Evolutionary conservation across 106 monocot species (phyloP).

Genomic region (Phalaenopsis aphrodite): DNA sequence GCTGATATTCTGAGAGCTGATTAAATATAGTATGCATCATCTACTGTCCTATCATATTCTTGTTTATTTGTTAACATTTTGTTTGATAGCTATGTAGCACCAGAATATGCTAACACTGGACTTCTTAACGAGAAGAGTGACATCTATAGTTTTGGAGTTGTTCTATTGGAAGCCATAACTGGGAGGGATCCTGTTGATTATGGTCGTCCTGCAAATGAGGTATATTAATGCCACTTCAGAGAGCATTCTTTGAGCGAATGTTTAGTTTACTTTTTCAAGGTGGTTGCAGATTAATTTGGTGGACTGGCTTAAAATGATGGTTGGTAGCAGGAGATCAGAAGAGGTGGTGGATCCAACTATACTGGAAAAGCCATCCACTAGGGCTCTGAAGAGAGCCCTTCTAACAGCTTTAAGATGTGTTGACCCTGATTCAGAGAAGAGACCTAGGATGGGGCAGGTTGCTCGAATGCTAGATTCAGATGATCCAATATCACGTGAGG

Average conservation of each 20-base stretch:
- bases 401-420: slow-evolving; percentile 39
- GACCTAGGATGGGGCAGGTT: slow-evolving; percentile 42
- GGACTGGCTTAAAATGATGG: slow-evolving; percentile 55
- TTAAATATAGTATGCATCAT: slow-evolving; percentile 1
- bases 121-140: slow-evolving; percentile 70
- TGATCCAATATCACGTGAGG: slow-evolving; percentile 30
- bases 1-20: not conserved
- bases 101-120: slow-evolving; percentile 73
- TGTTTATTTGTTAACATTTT: not conserved
- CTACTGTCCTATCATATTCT: not conserved
- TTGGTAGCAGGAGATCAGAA: slow-evolving; percentile 41
- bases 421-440: slow-evolving; percentile 45
- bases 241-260: not conserved
- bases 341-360: slow-evolving; percentile 43
- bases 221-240: slow-evolving; percentile 7
- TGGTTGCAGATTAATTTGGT: slow-evolving; percentile 37
- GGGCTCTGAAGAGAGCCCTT: slow-evolving; percentile 43
- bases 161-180: slow-evolving; percentile 60
- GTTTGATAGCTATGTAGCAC: slow-evolving; percentile 53
- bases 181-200: slow-evolving; percentile 77
- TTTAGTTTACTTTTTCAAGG: not conserved
- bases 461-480: slow-evolving; percentile 41
- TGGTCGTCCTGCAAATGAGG: slow-evolving; percentile 61
- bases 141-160: slow-evolving; percentile 68
- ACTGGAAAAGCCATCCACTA: slow-evolving; percentile 30